phyloP scores from a whole-genome alignment of 2,329 filamentous ascomycete species.

The Curvularia spicifera region DNA sequence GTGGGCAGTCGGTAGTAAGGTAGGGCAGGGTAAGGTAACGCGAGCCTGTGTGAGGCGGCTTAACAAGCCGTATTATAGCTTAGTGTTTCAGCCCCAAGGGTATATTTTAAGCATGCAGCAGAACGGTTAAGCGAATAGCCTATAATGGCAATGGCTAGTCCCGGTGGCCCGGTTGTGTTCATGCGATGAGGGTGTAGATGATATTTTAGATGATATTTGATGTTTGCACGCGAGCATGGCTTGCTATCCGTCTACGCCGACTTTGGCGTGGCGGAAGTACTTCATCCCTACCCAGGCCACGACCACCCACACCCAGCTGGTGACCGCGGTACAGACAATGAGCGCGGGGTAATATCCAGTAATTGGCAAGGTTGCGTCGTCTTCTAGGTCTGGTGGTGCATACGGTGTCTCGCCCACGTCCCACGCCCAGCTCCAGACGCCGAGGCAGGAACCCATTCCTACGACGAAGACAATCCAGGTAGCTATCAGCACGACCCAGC shows the following conservation, averaged over 20 bases:
- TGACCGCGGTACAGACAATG: slow-evolving; percentile 90
- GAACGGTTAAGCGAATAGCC: slow-evolving; percentile 31
- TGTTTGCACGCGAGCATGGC: slow-evolving; percentile 10
- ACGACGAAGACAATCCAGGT: slow-evolving; percentile 97
- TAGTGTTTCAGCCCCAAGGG: slow-evolving; percentile 44
- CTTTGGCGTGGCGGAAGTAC: slow-evolving; percentile 97
- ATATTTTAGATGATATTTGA: slow-evolving; percentile 14
- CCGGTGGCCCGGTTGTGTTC: slow-evolving; percentile 14
- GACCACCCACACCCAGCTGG: slow-evolving; percentile 99
- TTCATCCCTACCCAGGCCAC: slow-evolving; percentile 99
- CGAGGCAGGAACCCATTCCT: slow-evolving; percentile 94
- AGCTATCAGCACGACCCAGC: slow-evolving; percentile 86
- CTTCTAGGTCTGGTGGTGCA: slow-evolving; percentile 91
- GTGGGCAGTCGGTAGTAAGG: background rate
- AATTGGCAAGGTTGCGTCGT: slow-evolving; percentile 92
- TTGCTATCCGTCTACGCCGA: slow-evolving; percentile 62
- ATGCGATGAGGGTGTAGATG: slow-evolving; percentile 11
- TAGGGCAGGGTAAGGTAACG: slow-evolving; percentile 9
- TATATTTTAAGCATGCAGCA: slow-evolving; percentile 41
- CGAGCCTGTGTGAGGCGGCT: slow-evolving; percentile 19
- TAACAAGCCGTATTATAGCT: slow-evolving; percentile 32
- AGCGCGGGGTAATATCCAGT: slow-evolving; percentile 96
- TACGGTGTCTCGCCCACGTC: slow-evolving; percentile 96
- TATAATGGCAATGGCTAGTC: slow-evolving; percentile 30
- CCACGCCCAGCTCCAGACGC: slow-evolving; percentile 98